Percentiles rank a stretch among this genome's conserved stretches.
Conservation (phyloP, 768 basidiomycete species). For the Panaeolus cyanescens region DNA sequence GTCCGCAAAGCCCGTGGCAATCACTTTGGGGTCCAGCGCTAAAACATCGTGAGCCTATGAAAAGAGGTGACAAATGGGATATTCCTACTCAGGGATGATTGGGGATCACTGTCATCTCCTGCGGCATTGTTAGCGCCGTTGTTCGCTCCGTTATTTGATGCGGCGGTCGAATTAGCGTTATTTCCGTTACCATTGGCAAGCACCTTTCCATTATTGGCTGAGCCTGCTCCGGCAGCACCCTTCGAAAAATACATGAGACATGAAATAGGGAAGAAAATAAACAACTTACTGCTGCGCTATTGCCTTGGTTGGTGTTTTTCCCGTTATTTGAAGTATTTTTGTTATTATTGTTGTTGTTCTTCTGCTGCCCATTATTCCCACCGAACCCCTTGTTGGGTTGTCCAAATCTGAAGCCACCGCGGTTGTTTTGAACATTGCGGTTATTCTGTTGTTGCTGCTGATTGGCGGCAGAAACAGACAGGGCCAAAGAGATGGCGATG, state of each 20-base stretch:
- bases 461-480: constrained; percentile 27
- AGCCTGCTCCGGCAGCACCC: constrained; percentile 14
- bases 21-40: constrained; percentile 45
- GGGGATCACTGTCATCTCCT: constrained; percentile 36
- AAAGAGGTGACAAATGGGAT: neutral
- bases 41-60: neutral
- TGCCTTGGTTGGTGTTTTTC: constrained; percentile 5
- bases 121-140: constrained; percentile 13
- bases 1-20: constrained; percentile 56
- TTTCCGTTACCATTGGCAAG: constrained; percentile 13
- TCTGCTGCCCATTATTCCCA: constrained; percentile 23
- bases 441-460: constrained; percentile 16
- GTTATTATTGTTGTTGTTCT: constrained; percentile 14
- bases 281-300: constrained; percentile 3
- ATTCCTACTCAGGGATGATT: constrained; percentile 44
- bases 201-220: neutral
- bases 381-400: constrained; percentile 15
- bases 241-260: neutral
- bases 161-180: constrained; percentile 15
- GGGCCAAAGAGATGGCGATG: constrained; percentile 28
- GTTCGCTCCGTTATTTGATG: constrained; percentile 6
- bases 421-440: constrained; percentile 16
- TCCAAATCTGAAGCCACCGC: constrained; percentile 22
- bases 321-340: constrained; percentile 2
- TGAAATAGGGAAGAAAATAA: neutral